These are phyloP conservation scores for Alternaria infectoria DNA, from an alignment of 2,329 filamentous ascomycete species.

Conservation along the genomic window DNA sequence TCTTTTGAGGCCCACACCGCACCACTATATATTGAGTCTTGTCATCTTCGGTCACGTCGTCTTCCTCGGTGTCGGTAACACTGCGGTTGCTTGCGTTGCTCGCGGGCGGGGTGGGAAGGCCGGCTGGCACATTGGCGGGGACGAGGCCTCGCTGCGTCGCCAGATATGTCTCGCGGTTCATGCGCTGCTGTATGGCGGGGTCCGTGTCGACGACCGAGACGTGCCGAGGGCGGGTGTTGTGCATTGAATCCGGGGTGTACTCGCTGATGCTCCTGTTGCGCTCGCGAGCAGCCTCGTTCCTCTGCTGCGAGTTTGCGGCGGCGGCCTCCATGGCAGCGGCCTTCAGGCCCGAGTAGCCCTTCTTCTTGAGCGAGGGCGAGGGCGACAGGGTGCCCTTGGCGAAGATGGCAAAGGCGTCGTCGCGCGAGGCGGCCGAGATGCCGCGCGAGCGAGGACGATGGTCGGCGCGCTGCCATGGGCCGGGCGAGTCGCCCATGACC, in stretches of 20 bases:
- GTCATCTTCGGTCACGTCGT: constrained; percentile 53
- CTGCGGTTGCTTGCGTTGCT: constrained; percentile 68
- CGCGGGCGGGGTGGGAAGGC: constrained; percentile 76
- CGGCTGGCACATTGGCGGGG: constrained; percentile 53
- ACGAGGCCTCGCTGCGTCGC: constrained; percentile 79
- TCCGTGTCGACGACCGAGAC: constrained; percentile 59
- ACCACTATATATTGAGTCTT: constrained; percentile 55
- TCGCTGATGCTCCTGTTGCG: constrained; percentile 88
- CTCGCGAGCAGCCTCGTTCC: constrained; percentile 56
- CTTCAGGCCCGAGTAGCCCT: constrained; percentile 54
- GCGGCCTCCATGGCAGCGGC: constrained; percentile 50
- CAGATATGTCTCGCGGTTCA: constrained; percentile 81
- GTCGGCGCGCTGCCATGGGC: constrained; percentile 50
- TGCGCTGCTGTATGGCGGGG: constrained; percentile 59
- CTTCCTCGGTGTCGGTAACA: constrained; percentile 61
- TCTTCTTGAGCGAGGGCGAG: constrained; percentile 53
- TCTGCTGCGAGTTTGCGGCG: constrained; percentile 40
- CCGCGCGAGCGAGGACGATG: constrained; percentile 45
- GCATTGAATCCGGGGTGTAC: constrained; percentile 75
- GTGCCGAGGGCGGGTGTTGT: constrained; percentile 71
- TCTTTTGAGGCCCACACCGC: constrained; percentile 65
- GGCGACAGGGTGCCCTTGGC: constrained; percentile 43
- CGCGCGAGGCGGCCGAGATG: constrained; percentile 36
- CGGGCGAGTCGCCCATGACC: constrained; percentile 50
- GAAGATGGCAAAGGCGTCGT: constrained; percentile 41